Conservation (phyloP, 495 filamentous ascomycete species). For the Penicillium canariense region DNA sequence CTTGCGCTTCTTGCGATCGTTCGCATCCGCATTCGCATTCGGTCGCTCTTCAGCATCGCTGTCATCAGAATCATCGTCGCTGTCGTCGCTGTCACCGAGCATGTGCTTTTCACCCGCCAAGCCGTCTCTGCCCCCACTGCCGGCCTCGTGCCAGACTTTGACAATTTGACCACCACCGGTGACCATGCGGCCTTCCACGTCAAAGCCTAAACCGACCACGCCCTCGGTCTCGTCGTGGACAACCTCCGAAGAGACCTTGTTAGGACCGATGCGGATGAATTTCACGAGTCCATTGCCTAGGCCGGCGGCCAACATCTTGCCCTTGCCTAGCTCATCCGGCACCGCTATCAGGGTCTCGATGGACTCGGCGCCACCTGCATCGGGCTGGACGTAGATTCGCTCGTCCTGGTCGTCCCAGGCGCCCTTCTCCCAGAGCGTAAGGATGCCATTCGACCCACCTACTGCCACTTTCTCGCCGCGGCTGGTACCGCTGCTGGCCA, state of each 20-base stretch:
- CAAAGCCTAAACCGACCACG: slow-evolving; percentile 75
- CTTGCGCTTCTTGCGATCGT: slow-evolving; percentile 58
- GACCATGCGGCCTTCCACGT: slow-evolving; percentile 79
- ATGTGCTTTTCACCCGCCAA: slow-evolving; percentile 35
- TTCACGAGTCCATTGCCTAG: slow-evolving; percentile 67
- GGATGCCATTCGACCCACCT: slow-evolving; percentile 72
- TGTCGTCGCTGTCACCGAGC: slow-evolving; percentile 43
- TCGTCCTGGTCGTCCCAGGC: slow-evolving; percentile 94
- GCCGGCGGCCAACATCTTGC: slow-evolving; percentile 70
- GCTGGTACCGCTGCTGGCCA: slow-evolving; percentile 58
- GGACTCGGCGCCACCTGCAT: slow-evolving; percentile 58
- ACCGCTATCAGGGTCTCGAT: slow-evolving; percentile 67
- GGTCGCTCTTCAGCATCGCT: slow-evolving; percentile 37
- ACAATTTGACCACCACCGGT: slow-evolving; percentile 78
- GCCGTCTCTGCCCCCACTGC: slow-evolving; percentile 38
- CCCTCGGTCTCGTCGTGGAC: slow-evolving; percentile 82
- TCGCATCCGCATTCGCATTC: slow-evolving; percentile 33
- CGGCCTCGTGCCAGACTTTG: slow-evolving; percentile 78
- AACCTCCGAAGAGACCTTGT: slow-evolving; percentile 58
- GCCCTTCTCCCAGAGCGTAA: slow-evolving; percentile 92
- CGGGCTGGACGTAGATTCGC: slow-evolving; percentile 67
- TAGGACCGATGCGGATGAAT: slow-evolving; percentile 55
- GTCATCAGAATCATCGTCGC: slow-evolving; percentile 47
- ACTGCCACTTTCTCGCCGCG: slow-evolving; percentile 76
- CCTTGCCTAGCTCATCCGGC: slow-evolving; percentile 62